Conservation (phyloP, 106 monocot genomes). For the Dioscorea alata region DNA sequence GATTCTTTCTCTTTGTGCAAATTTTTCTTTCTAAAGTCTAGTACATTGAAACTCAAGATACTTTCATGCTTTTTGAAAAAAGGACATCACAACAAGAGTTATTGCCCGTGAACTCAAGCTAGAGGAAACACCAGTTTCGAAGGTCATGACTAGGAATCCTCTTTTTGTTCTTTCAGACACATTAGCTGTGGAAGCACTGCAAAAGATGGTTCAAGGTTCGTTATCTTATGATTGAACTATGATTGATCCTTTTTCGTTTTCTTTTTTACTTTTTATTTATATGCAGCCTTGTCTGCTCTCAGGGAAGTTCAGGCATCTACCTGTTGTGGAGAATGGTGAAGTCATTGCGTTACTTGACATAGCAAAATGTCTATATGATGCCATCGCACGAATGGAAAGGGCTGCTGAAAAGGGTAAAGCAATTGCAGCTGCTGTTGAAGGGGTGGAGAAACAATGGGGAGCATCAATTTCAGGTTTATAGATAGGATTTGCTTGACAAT, state of each 20-base stretch:
- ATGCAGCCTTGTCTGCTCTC: background rate
- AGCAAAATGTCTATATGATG: constrained; percentile 93
- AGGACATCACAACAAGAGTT: constrained; percentile 81
- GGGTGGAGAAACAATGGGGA: constrained; percentile 83
- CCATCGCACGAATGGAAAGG: constrained; percentile 89
- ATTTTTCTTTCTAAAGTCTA: background rate
- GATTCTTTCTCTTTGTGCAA: background rate
- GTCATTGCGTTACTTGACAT: constrained; percentile 90
- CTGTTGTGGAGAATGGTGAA: constrained; percentile 89
- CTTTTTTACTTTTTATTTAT: background rate
- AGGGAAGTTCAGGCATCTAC: constrained; percentile 93
- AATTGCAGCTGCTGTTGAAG: constrained; percentile 92
- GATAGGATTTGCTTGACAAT: background rate
- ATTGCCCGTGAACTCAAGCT: constrained; percentile 75
- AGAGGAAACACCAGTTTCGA: constrained; percentile 82
- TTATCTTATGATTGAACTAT: background rate
- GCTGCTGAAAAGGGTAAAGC: constrained; percentile 90
- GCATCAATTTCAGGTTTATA: constrained; percentile 57
- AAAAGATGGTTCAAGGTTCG: constrained; percentile 93
- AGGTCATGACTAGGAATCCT: constrained; percentile 86
- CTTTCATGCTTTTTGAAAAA: constrained; percentile 8
- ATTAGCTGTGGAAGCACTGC: constrained; percentile 83
- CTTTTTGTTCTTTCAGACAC: constrained; percentile 87
- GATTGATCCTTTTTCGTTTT: background rate
- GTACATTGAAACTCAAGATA: background rate